Evolutionary conservation across 108 stramenopile species (phyloP), one percentile per base, ranked within the genome.

Genomic region (Fistulifera pelliculosa): DNA sequence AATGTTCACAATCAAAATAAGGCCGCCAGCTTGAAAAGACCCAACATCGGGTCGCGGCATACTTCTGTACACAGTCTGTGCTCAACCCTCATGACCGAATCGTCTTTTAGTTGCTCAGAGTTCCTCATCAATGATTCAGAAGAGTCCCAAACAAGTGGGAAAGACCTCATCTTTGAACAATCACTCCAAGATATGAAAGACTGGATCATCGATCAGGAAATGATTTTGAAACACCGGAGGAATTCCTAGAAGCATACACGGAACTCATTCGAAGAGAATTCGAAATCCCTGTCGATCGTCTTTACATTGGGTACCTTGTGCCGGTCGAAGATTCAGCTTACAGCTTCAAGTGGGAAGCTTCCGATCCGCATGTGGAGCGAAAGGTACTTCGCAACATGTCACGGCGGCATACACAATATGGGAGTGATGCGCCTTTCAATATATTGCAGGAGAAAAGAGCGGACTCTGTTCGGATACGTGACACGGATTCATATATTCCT

Each of bases 191-290:
- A 62, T 12, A 51, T 56, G 17, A 44, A 64, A 21, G 45, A 55
- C 23, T 64, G 54, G 54, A n/a, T 64, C 3, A 56, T 64, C 19
- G 45, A 48, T 8, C 54, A 64, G 63, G 63, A n/a, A 48, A 54
- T 17, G 47, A 64, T 31, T 56, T 56, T 41, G 28, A 31, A 27
- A 45, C 31, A 10, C 47, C 56, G 13, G 39, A 56, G 10, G 21
- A 26, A n/a, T 39, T 64, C 2, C 35, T 64, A 48, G 56, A 48
- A 38, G 22, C 48, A 21, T 64, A 64, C 38, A 56, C 28, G 21
- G 0, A 45, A 10, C 49, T 45, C 38, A 35, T 56, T 38, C 26
- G 63, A 1, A 35, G 41, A 0, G 18, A 64, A 10, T 51, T 56
- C 40, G 55, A 41, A 1, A 49, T 64, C 5, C 63, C 63, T 13